These are phyloP conservation scores for Nannochloropsis oceanica DNA, from an alignment of 108 stramenopile species.

Conservation along the genomic window DNA sequence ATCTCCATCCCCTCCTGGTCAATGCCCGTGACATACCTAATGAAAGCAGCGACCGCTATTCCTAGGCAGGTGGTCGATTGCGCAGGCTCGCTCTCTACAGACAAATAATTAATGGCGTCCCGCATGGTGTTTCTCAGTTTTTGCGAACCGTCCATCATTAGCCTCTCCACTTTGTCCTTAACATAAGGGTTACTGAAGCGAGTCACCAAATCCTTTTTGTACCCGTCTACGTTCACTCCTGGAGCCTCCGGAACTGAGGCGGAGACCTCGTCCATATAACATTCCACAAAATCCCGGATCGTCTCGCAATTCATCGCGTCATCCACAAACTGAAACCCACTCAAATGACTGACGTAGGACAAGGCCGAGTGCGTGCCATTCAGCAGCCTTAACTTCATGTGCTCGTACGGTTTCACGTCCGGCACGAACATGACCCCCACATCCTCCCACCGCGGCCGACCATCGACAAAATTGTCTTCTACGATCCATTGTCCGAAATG, in stretches of 20 bases:
- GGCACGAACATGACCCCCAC: slow-evolving; percentile 35
- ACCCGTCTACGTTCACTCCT: slow-evolving; percentile 30
- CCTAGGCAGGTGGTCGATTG: not conserved
- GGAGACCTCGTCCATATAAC: slow-evolving; percentile 35
- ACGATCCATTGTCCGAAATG: slow-evolving; percentile 46
- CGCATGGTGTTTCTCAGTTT: slow-evolving; percentile 33
- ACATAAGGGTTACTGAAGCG: slow-evolving; percentile 50
- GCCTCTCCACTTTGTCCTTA: slow-evolving; percentile 43
- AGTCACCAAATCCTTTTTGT: slow-evolving; percentile 36
- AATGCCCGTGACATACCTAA: not conserved
- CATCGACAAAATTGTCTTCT: slow-evolving; percentile 42
- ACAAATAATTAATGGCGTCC: slow-evolving; percentile 3
- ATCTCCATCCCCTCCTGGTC: not conserved
- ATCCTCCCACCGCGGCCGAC: slow-evolving; percentile 23
- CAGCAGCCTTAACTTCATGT: slow-evolving; percentile 44
- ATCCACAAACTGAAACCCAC: slow-evolving; percentile 13
- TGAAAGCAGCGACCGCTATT: not conserved
- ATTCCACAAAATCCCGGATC: slow-evolving; percentile 6
- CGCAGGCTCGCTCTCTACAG: not conserved
- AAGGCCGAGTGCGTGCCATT: slow-evolving; percentile 45
- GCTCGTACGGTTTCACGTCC: slow-evolving; percentile 44
- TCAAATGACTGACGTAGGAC: slow-evolving; percentile 35
- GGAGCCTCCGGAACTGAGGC: slow-evolving; percentile 42
- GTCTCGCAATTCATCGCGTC: not conserved
- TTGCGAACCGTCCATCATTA: slow-evolving; percentile 41